Conservation (phyloP, 257 asterid species). For the Solanum etuberosum region DNA sequence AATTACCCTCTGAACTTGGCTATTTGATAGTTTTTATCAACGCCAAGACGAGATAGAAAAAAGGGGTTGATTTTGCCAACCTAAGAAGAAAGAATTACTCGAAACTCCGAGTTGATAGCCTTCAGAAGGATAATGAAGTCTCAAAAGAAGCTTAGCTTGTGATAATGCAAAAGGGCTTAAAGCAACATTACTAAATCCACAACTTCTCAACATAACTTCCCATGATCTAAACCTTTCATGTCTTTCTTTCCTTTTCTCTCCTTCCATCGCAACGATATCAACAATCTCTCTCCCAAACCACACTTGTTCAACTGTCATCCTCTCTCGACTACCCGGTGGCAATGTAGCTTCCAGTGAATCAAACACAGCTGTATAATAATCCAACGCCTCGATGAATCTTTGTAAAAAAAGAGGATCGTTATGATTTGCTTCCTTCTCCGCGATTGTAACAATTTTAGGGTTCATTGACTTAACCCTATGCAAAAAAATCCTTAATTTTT, state of each 20-base stretch:
- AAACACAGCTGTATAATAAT: slow-evolving; percentile 75
- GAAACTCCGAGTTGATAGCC: slow-evolving; percentile 70
- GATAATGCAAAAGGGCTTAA: slow-evolving; percentile 76
- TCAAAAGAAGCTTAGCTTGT: slow-evolving; percentile 71
- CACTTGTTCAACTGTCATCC: slow-evolving; percentile 62
- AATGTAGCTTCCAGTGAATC: slow-evolving; percentile 89
- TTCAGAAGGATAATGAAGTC: slow-evolving; percentile 94
- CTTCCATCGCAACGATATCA: slow-evolving; percentile 67
- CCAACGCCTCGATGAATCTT: slow-evolving; percentile 75
- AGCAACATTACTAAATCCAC: slow-evolving; percentile 52
- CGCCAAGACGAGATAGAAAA: slow-evolving; percentile 94
- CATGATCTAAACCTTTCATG: slow-evolving; percentile 79
- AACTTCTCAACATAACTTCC: slow-evolving; percentile 56
- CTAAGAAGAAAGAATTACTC: slow-evolving; percentile 63
- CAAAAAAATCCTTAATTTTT: slow-evolving; percentile 52
- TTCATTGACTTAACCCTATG: slow-evolving; percentile 47
- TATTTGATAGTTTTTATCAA: not conserved
- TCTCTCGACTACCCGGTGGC: slow-evolving; percentile 72
- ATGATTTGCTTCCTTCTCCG: slow-evolving; percentile 80
- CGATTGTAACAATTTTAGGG: slow-evolving; percentile 56
- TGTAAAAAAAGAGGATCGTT: slow-evolving; percentile 62
- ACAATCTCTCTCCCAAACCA: slow-evolving; percentile 84
- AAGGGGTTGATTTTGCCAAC: slow-evolving; percentile 95
- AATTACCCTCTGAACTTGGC: not conserved
- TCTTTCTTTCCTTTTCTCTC: slow-evolving; percentile 48